Evolutionary conservation across 1,284 basidiomycete species (phyloP), one percentile per base, ranked within the genome.

Genomic region (Somion occarium): DNA sequence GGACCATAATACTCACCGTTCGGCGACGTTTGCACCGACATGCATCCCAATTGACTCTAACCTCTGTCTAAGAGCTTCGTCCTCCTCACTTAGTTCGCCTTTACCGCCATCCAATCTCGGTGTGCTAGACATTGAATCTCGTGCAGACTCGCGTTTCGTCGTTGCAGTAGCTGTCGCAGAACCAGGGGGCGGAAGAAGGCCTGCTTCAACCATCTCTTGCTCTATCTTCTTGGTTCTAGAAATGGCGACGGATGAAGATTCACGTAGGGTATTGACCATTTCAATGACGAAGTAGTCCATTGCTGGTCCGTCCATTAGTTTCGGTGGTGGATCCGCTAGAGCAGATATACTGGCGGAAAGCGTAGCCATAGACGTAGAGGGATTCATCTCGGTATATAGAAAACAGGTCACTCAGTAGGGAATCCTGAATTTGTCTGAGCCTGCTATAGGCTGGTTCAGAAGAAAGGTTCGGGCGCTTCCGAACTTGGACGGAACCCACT

Each of bases 211-310:
- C 87, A 91, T 89, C 55, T 90, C 85, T 26, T 78, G 73, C 64
- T 91, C 87, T 49, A 84, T 70, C 59, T 76, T 78, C 67, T 79
- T 82, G 39, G 79, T 71, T 43, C 85, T 77, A 39, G 79, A 75
- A 1, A 81, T 74, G 5, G 90, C 89, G 15, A 88, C 79, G 11
- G 74, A 74, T 1, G 91, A 78, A 3, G 90, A 92, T 38, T 78
- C 78, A 24, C 82, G 78, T 25, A 95, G 73, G 1, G 85, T 80
- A 58, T 79, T 75, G 53, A 91, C 85, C 58, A 87, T 78, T 62
- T 90, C 87, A 51, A 93, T 92, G 45, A 93, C 71, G 58, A 97
- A 84, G 66, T 92, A 93, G 59, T 91, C 87, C 72, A 93, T 85
- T 1, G 82, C 82, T 11, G 85, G 79, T 30, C 76, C 82, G 66